Evolutionary conservation across 192 early-diverging fungal species (phyloP).

Genomic region (Coemansia biformis): DNA sequence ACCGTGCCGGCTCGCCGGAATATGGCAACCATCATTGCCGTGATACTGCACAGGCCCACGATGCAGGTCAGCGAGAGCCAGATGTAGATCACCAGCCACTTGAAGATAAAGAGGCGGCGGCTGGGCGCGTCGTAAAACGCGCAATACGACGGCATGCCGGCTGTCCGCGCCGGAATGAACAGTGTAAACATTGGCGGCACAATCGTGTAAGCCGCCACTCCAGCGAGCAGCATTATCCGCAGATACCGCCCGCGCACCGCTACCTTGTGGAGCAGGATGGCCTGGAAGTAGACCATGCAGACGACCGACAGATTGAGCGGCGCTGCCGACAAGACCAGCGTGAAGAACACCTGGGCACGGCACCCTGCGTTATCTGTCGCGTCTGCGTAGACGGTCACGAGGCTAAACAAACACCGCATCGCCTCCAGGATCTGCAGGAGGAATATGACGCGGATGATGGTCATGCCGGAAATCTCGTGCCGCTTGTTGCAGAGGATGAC

Average conservation of each 20-base stretch:
- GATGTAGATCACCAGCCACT: slow-evolving; percentile 40
- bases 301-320: slow-evolving; percentile 30
- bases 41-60: slow-evolving; percentile 19
- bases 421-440: slow-evolving; percentile 19
- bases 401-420: slow-evolving; percentile 12
- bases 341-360: slow-evolving; percentile 17
- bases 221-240: not conserved
- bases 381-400: slow-evolving; percentile 9
- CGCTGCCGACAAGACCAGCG: slow-evolving; percentile 7
- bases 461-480: slow-evolving; percentile 22
- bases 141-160: slow-evolving; percentile 24
- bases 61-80: slow-evolving; percentile 15
- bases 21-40: slow-evolving; percentile 6
- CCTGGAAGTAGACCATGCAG: slow-evolving; percentile 35
- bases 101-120: slow-evolving; percentile 23
- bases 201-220: not conserved
- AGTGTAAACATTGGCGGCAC: slow-evolving; percentile 19
- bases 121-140: slow-evolving; percentile 12
- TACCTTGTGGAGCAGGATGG: slow-evolving; percentile 19
- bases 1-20: slow-evolving; percentile 1
- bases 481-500: slow-evolving; percentile 11
- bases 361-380: slow-evolving; percentile 6
- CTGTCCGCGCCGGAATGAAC: slow-evolving; percentile 11
- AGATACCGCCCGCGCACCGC: slow-evolving; percentile 8
- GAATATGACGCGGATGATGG: slow-evolving; percentile 28